Evolutionary conservation across 176 grass and related monocot species (phyloP).

Genomic region (Phoenix dactylifera): DNA sequence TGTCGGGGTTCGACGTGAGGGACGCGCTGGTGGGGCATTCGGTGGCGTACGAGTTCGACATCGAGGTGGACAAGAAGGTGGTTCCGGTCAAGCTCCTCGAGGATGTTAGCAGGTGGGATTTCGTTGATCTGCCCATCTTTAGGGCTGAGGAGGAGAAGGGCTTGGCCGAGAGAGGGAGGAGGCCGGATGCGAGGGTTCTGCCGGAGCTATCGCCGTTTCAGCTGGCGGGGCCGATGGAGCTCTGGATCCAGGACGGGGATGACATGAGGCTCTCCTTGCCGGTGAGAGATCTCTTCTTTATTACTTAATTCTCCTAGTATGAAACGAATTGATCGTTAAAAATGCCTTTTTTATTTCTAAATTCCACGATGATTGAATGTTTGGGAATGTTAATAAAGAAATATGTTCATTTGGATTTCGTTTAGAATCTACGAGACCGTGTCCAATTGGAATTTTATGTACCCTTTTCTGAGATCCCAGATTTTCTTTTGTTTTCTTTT

Average conservation of each 20-base stretch:
- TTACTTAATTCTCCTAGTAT: too few relatives aligned
- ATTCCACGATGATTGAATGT: too few relatives aligned
- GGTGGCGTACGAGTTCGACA: constrained; percentile 74
- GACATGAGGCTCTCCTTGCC: constrained; percentile 78
- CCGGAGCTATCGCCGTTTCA: constrained; percentile 68
- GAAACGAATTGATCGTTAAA: too few relatives aligned
- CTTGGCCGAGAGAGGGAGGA: background rate
- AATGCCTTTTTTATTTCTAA: too few relatives aligned
- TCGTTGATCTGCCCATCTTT: constrained; percentile 70
- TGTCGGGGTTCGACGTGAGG: constrained; percentile 79
- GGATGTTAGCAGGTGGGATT: constrained; percentile 70
- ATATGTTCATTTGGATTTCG: too few relatives aligned
- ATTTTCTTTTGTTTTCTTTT: too few relatives aligned
- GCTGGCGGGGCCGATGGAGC: constrained; percentile 82
- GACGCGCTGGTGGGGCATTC: constrained; percentile 78
- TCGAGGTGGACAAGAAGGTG: constrained; percentile 65
- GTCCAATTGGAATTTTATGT: too few relatives aligned
- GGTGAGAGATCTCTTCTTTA: constrained; percentile 23
- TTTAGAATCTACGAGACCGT: too few relatives aligned
- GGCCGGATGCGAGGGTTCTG: constrained; percentile 13
- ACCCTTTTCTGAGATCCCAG: too few relatives aligned
- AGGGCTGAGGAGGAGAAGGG: constrained; percentile 1
- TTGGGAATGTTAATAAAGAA: too few relatives aligned
- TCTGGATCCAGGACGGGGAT: constrained; percentile 86
- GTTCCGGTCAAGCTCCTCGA: constrained; percentile 73